Evolutionary conservation across 2,329 filamentous ascomycete genomes (phyloP), one percentile per base, ranked within the genome.

Genomic region (Xylariaceae sp.): DNA sequence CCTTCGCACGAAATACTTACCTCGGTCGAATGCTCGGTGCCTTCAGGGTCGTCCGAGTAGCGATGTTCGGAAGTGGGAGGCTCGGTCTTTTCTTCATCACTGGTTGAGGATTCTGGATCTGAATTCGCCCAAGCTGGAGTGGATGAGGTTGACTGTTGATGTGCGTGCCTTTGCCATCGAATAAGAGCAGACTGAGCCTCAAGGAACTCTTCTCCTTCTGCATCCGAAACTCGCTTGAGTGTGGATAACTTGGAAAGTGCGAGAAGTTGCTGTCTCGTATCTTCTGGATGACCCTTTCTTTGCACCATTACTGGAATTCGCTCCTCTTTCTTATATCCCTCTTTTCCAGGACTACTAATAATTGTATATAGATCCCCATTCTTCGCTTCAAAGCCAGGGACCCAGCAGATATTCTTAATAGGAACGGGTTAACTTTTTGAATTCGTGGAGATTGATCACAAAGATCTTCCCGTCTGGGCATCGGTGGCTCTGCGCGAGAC

Each of bases 321-420:
- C 28, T 28, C 31, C 16, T 57, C 28, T 33, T 52, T 43, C 49
- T 17, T n/a, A 45, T 45, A 22, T 6, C 50, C 43, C 31, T 51
- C 36, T 43, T 51, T 33, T 31, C 45, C 48, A 16, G 56, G 60
- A n/a, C 55, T 53, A 6, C 61, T 57, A n/a, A 66, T 58, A n/a
- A 65, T 18, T 1, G 65, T 67, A 48, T 61, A 59, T 31, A 66
- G 44, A 1, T 31, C 52, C 9, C 56, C 57, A 39, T 60, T 50
- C 2, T 56, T 19, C 2, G 55, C 55, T 50, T 59, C 42, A 13
- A 51, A 46, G 28, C 50, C 53, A 13, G 65, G 63, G 6, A 66
- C 58, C 65, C 65, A 67, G 52, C 62, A 66, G 19, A 67, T 53
- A 1, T 47, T 43, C 1, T 52, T 12, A 19, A 62, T 58, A 7